Evolutionary conservation across 345 rosid species (phyloP).

Genomic region (Citrus maxima): DNA sequence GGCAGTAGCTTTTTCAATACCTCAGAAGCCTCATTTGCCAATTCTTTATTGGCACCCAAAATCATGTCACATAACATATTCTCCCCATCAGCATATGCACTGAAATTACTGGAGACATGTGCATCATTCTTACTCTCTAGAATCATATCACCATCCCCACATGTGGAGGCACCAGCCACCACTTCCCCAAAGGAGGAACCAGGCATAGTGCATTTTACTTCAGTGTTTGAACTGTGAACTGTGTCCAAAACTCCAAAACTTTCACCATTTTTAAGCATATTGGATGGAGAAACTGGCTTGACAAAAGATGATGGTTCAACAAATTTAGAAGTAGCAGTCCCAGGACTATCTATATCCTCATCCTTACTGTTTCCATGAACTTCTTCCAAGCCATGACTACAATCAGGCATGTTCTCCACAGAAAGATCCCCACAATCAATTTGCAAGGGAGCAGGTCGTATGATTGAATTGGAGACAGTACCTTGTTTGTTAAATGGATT

Average conservation of each 20-base stretch:
- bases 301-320: conserved; percentile 31
- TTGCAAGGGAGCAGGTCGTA: conserved; percentile 45
- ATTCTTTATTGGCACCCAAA: conserved; percentile 57
- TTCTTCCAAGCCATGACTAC: conserved; percentile 37
- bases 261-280: conserved; percentile 21
- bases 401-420: conserved; percentile 29
- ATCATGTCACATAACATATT: conserved; percentile 34
- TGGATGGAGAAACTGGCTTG: conserved; percentile 26
- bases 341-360: conserved; percentile 63
- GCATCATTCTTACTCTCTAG: conserved; percentile 20
- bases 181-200: conserved; percentile 18
- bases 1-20: conserved; percentile 52
- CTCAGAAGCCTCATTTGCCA: conserved; percentile 53
- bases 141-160: conserved; percentile 18
- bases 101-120: conserved; percentile 19
- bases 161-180: conserved; percentile 7
- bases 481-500: conserved; percentile 31
- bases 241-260: conserved; percentile 27
- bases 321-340: conserved; percentile 65
- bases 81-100: conserved; percentile 29
- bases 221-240: conserved; percentile 13
- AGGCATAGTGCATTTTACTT: conserved; percentile 11
- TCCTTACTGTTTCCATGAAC: conserved; percentile 35
- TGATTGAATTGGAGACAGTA: conserved; percentile 21
- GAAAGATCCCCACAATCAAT: conserved; percentile 35